These are phyloP conservation scores for Neoarthrinium moseri DNA, from an alignment of 2,329 filamentous ascomycete genomes.

Conservation along the genomic window DNA sequence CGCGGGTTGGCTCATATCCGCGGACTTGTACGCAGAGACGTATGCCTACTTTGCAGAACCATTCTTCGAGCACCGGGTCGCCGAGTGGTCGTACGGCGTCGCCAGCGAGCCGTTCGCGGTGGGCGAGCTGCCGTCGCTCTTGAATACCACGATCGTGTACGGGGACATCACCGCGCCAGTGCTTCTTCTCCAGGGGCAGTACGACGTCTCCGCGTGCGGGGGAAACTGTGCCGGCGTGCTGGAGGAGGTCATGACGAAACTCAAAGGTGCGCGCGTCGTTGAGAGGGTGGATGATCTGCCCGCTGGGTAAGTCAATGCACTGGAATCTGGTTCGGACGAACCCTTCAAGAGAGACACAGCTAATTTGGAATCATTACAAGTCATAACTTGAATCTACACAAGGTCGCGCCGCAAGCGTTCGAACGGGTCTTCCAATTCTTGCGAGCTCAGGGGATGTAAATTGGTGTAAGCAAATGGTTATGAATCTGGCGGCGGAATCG, in stretches of 20 bases:
- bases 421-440: conserved; percentile 23
- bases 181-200: conserved; percentile 24
- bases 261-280: conserved; percentile 17
- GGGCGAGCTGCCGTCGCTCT: conserved; percentile 25
- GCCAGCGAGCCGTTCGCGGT: conserved; percentile 27
- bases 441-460: conserved; percentile 19
- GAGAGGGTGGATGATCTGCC: conserved; percentile 26
- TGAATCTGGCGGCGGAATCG: no score
- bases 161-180: conserved; percentile 21
- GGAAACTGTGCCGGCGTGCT: conserved; percentile 26
- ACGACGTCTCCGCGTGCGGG: conserved; percentile 27
- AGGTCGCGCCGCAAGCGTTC: conserved; percentile 25
- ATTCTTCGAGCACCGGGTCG: conserved; percentile 24
- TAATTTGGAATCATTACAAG: conserved; percentile 12
- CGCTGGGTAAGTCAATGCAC: conserved; percentile 21
- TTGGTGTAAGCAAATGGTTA: no score
- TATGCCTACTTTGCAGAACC: conserved; percentile 24
- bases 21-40: conserved; percentile 24
- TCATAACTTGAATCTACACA: conserved; percentile 27
- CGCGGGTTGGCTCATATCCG: conserved; percentile 22
- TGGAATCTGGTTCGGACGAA: background rate
- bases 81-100: conserved; percentile 24
- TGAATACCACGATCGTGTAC: conserved; percentile 20
- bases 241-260: conserved; percentile 13
- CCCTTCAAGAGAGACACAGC: background rate